Percentiles rank a stretch among this genome's conserved stretches.
Conservation (phyloP, 345 rosid genomes). For the Passiflora organensis region DNA sequence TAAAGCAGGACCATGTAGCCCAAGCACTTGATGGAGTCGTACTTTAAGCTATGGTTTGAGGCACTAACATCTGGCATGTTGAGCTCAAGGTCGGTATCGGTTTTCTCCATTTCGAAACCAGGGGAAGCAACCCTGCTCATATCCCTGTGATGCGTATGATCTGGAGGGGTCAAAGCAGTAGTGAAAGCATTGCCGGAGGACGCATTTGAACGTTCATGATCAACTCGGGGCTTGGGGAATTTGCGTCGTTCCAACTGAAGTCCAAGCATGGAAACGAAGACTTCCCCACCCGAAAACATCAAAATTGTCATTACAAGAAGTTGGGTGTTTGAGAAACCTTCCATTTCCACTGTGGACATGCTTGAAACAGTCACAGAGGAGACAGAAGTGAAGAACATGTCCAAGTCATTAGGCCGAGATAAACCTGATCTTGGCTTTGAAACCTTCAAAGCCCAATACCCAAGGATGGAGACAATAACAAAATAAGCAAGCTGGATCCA, state of each 20-base stretch:
- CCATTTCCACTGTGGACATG: slow-evolving; percentile 77
- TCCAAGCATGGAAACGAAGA: slow-evolving; percentile 50
- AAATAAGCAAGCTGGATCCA: slow-evolving; percentile 41
- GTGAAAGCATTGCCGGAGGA: not conserved
- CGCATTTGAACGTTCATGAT: not conserved
- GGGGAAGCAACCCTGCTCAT: not conserved
- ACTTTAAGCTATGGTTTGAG: not conserved
- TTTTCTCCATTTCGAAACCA: not conserved
- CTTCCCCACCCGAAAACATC: slow-evolving; percentile 59
- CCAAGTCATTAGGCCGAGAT: slow-evolving; percentile 30
- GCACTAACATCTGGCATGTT: not conserved
- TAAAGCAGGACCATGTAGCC: slow-evolving; percentile 13
- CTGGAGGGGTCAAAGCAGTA: not conserved
- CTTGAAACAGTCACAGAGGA: slow-evolving; percentile 63
- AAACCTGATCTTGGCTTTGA: slow-evolving; percentile 33
- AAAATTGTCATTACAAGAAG: slow-evolving; percentile 48
- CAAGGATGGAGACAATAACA: slow-evolving; percentile 27
- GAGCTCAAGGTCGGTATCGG: not conserved
- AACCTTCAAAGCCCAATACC: slow-evolving; percentile 21
- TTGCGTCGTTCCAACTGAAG: slow-evolving; percentile 12
- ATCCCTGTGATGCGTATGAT: no score
- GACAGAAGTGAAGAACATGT: slow-evolving; percentile 67
- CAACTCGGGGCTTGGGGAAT: not conserved
- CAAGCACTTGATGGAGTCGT: not conserved
- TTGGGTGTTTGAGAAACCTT: slow-evolving; percentile 62